These are phyloP conservation scores for Alternaria ventricosa DNA, from an alignment of 2,329 filamentous ascomycete genomes.

Conservation along the genomic window DNA sequence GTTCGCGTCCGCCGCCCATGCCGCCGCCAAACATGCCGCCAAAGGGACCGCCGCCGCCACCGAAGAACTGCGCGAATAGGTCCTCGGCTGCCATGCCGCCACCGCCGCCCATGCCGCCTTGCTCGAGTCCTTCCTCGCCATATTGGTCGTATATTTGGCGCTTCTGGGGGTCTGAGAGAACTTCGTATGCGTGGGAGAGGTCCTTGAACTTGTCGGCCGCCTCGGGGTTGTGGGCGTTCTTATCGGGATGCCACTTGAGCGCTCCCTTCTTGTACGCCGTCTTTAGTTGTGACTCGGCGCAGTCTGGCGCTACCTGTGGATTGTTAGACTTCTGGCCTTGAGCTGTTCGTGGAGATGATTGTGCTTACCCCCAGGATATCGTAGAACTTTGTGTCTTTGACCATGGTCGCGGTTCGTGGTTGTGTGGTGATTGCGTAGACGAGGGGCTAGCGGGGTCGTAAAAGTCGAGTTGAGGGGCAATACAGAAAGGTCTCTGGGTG, in stretches of 20 bases:
- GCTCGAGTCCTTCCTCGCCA: constrained; percentile 93
- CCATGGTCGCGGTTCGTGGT: constrained; percentile 63
- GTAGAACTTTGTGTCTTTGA: constrained; percentile 80
- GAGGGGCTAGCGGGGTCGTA: constrained; percentile 37
- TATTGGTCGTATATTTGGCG: constrained; percentile 93
- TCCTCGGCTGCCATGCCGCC: constrained; percentile 95
- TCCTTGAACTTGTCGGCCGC: constrained; percentile 99
- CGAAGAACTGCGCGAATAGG: constrained; percentile 96
- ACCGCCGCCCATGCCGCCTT: constrained; percentile 73
- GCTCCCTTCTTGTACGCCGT: constrained; percentile 86
- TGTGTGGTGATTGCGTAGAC: no score
- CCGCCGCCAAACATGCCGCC: constrained; percentile 64
- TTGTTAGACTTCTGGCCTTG: constrained; percentile 19
- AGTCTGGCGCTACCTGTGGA: constrained; percentile 74
- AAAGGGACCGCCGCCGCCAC: constrained; percentile 71
- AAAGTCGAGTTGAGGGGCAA: constrained; percentile 24
- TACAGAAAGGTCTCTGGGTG: constrained; percentile 9
- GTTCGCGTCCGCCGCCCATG: constrained; percentile 73
- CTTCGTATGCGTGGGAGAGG: constrained; percentile 92
- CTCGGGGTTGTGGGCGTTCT: constrained; percentile 91
- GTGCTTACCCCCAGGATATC: constrained; percentile 73
- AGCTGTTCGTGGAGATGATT: constrained; percentile 33
- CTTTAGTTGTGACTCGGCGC: constrained; percentile 86
- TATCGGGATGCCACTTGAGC: constrained; percentile 88
- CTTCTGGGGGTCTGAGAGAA: constrained; percentile 91